Evolutionary conservation across 1,284 basidiomycete genomes (phyloP).

Genomic region (Irpex sp.): DNA sequence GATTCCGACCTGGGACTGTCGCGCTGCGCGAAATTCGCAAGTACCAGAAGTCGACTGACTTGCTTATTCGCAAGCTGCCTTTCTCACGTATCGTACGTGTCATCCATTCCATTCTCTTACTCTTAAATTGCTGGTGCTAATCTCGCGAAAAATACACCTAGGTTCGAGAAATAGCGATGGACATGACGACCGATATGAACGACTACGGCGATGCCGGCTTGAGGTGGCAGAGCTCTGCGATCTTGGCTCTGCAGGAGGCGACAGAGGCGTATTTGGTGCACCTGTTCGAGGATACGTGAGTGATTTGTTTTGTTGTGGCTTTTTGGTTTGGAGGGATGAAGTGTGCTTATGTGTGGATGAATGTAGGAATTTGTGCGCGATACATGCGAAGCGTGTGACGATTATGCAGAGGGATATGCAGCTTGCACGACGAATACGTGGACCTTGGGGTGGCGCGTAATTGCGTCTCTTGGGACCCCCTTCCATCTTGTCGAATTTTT

Average conservation of each 20-base stretch:
- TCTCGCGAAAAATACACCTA: neutral
- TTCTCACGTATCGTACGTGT: slow-evolving; percentile 84
- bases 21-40: slow-evolving; percentile 90
- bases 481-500: too few species aligned
- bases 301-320: slow-evolving; percentile 22
- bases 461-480: neutral
- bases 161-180: slow-evolving; percentile 90
- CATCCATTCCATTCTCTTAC: neutral
- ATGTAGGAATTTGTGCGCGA: slow-evolving; percentile 85
- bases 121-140: neutral
- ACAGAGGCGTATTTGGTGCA: slow-evolving; percentile 93
- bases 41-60: slow-evolving; percentile 91
- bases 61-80: slow-evolving; percentile 83
- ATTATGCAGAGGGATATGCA: slow-evolving; percentile 98
- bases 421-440: slow-evolving; percentile 91
- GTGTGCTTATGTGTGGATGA: too few species aligned
- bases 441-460: slow-evolving; percentile 59
- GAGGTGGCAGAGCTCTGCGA: slow-evolving; percentile 90
- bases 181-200: slow-evolving; percentile 78
- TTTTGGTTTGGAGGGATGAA: neutral
- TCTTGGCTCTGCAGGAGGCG: slow-evolving; percentile 90
- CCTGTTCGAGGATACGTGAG: slow-evolving; percentile 94
- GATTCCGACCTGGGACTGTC: slow-evolving; percentile 82
- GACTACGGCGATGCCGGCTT: slow-evolving; percentile 57
- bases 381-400: slow-evolving; percentile 98